Evolutionary conservation across 176 grass and related monocot species (phyloP), one percentile per base, ranked within the genome.

Genomic region (Elymus sibiricus): DNA sequence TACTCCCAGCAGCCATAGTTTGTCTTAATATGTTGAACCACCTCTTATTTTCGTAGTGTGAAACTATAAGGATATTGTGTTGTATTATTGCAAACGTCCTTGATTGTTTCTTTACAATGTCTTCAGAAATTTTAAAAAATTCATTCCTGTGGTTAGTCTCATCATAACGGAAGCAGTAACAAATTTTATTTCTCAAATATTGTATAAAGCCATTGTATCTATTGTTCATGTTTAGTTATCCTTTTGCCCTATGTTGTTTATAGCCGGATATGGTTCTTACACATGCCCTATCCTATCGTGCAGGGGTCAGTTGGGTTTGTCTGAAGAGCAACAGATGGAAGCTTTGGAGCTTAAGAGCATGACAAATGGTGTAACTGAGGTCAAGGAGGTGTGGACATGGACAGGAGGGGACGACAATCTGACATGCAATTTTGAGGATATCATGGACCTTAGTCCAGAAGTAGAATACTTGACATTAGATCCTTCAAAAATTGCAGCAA

Each of bases 261-360:
- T 80, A 66, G 25, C 25, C 21, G 40, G 51, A 26, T 80, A 32
- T 77, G 21, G 42, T 76, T 85, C 78, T 86, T 55, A 79, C 78
- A 24, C 84, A 71, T 86, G 17, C 39, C 39, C 8, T 40, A 40
- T 43, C 60, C 13, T 51, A 32, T 67, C 25, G 29, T 76, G 83
- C 78, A 98, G 96, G 89, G 96, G 96, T 65, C 93, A 98, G 81
- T 85, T 95, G 78, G 96, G 96, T 39, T 88, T 98, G 77, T 91
- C 96, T 29, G 88, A 84, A 72, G 92, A 98, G 43, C 64, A 98
- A 59, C 92, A 98, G 82, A 95, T 94, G 90, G 89, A 92, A 83
- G 86, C 86, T 70, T 79, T 90, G 35, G 90, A 94, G 69, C 76
- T 87, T 59, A 84, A 85, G 73, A 76, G 15, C 64, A 83, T 84